Evolutionary conservation across 768 basidiomycete species (phyloP), one percentile per base, ranked within the genome.

Genomic region (Auriscalpium microsporum): DNA sequence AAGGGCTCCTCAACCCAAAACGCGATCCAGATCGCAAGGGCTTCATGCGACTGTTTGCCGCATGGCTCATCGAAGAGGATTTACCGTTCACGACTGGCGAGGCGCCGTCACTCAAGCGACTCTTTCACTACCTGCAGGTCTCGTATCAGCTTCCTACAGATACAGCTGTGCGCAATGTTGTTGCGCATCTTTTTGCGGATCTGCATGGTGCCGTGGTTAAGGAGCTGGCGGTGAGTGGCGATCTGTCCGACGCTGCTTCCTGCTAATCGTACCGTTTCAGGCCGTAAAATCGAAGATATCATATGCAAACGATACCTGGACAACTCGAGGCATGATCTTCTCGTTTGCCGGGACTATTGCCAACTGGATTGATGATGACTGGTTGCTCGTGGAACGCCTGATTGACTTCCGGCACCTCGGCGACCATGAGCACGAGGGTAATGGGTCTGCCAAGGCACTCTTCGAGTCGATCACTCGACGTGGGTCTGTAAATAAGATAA

Each of bases 401-500:
- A 46, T 65, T 19, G 60, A 63, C 21, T 63, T 65, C 48, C 49
- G 44, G n/a, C 52, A 44, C 5, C 47, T 65, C 8, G 54, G 51
- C 11, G 60, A 61, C 28, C 35, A 65, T 10, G 60, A 63, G 34
- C 64, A 65, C 45, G 23, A 58, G 36, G 74, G 73, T 1, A 47
- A 66, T 10, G 58, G 68, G 59, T 69, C 62, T 7, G 72, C 61
- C 5, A 58, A 63, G 42, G 71, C 64, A 14, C 69, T 73, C 52
- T 58, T 64, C 1, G 55, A 67, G 13, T 61, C 65, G 8, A 59
- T 58, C 28, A 21, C 57, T 4, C 57, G 62, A 42, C 35, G 54
- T 48, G 70, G 69, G 2, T 51, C 58, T 35, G 51, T 72, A 1
- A 53, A 71, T 53, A 73, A 73, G 69, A 72, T 73, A 57, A 62